Base-by-base conservation (phyloP, 352 stramenopile genomes). In the Phytophthora sojae region DNA sequence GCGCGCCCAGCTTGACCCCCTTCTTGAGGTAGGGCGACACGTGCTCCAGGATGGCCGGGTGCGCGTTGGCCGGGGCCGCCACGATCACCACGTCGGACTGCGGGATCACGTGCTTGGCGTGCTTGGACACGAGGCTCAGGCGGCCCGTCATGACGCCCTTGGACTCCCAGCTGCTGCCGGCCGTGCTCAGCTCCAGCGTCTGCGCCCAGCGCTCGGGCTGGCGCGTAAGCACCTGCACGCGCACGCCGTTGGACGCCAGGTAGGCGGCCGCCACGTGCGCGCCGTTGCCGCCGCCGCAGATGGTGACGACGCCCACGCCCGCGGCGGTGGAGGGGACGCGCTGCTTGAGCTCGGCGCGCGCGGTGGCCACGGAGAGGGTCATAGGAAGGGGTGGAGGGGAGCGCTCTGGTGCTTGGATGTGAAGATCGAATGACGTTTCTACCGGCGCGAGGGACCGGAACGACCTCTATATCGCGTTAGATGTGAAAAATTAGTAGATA, bases 251-350 rank as follows among this genome's bases (percentile, higher is more conserved):
- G 64, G 85, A 85, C 44, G 90, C 91, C 61, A 98, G 70, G 71
- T 97, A 98, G 21, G 87, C 90, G 21, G 92, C 91, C 52, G 91
- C 85, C 29, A 97, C 93, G 71, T 98, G 92, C 25, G 93, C 93
- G 60, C 92, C 92, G 72, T 98, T 98, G 55, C 93, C 93, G 53
- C 93, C 93, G 61, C 93, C 93, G 70, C 93, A 98, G 73, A 98
- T 97, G 57, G 90, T 96, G 53, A 97, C 90, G 29, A 85, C 83
- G 63, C 87, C 85, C 51, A 92, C 61, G 50, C 55, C 26, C 30
- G 65, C 68, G 26, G 54, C 50, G 45, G 59, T 35, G 35, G 76
- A 73, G n/a, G 81, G 64, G 26, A 88, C 66, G 56, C 80, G 77
- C 77, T 86, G 78, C 65, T 86, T 64, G 17, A 92, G 77, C 65